Percentiles rank a stretch among this genome's conserved stretches.
Conservation (phyloP, 2,329 filamentous ascomycete genomes). For the Phialocephala sp. region DNA sequence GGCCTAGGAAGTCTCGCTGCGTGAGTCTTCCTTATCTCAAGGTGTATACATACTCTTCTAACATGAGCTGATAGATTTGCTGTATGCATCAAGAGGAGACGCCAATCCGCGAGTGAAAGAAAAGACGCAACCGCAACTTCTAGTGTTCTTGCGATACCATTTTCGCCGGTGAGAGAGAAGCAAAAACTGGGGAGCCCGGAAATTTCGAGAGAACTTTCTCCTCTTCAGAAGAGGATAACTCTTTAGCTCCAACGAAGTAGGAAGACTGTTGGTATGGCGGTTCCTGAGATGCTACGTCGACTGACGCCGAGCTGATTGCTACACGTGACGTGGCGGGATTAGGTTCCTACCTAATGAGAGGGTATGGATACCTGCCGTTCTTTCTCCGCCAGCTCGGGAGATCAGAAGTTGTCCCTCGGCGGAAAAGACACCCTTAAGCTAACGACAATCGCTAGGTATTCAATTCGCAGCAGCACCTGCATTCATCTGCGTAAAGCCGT, state of each 20-base stretch:
- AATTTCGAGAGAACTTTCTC: background rate
- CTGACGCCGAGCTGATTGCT: background rate
- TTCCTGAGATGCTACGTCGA: background rate
- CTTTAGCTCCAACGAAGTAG: too few species aligned
- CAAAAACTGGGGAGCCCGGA: background rate
- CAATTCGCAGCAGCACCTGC: too few species aligned
- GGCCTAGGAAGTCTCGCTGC: background rate
- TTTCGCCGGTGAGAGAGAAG: background rate
- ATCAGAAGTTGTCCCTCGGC: background rate
- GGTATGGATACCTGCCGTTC: background rate
- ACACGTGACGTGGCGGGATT: background rate
- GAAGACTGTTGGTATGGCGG: too few species aligned
- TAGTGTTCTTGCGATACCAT: background rate
- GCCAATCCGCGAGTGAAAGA: background rate
- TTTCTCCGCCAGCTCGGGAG: too few species aligned
- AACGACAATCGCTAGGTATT: too few species aligned
- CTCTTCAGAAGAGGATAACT: background rate
- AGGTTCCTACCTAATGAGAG: too few species aligned
- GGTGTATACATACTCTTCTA: background rate
- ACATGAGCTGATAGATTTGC: background rate
- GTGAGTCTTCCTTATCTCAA: background rate
- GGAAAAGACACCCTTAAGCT: too few species aligned
- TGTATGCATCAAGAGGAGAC: background rate
- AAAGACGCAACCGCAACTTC: background rate
- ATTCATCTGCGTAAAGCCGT: too few species aligned